Conservation (phyloP, 768 basidiomycete genomes). For the Russula emetica region DNA sequence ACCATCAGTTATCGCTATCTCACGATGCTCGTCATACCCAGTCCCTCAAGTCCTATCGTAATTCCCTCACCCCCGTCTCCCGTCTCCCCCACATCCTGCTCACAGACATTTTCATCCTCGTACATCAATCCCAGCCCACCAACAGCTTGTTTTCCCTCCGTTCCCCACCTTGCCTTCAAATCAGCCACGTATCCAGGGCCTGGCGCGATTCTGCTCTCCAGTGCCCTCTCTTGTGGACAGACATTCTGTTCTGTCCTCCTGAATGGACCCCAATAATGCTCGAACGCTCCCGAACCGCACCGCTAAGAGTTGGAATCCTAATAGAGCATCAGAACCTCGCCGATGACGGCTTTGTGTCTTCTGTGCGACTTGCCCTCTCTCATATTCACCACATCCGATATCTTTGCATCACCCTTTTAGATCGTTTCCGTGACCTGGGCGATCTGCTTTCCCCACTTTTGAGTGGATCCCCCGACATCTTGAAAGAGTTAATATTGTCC, state of each 20-base stretch:
- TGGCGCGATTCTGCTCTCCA: conserved; percentile 25
- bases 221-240: conserved; percentile 24
- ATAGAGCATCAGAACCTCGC: neutral
- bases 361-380: conserved; percentile 19
- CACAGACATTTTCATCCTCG: conserved; percentile 23
- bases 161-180: conserved; percentile 2
- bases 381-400: conserved; percentile 21
- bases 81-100: conserved; percentile 22
- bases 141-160: neutral
- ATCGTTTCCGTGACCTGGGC: neutral
- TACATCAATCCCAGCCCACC: neutral
- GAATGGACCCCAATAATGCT: conserved; percentile 24
- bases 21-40: neutral
- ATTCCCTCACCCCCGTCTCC: conserved; percentile 20
- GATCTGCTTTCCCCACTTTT: conserved; percentile 1
- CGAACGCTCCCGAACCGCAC: conserved; percentile 18
- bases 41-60: conserved; percentile 7
- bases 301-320: conserved; percentile 10
- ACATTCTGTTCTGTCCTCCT: conserved; percentile 20
- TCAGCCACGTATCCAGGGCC: conserved; percentile 25
- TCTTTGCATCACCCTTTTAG: neutral
- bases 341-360: neutral
- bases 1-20: neutral
- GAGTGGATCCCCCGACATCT: conserved; percentile 3
- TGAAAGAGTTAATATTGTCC: conserved; percentile 13